These are phyloP conservation scores for Sinapis alba DNA, from an alignment of 441 rosid species.

Conservation along the genomic window DNA sequence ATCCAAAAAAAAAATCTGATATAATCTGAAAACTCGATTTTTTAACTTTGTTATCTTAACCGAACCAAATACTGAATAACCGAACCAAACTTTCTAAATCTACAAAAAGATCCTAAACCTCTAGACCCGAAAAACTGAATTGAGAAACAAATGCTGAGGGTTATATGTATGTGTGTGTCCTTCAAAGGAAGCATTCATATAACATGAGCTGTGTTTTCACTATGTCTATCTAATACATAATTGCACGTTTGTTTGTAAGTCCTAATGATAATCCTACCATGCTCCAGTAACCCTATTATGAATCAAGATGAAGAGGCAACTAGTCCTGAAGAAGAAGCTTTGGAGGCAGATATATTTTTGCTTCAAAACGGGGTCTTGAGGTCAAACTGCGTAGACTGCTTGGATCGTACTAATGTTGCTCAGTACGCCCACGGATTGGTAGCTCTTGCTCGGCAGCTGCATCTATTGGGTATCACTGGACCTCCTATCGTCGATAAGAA, in stretches of 20 bases:
- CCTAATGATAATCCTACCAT: constrained; percentile 23
- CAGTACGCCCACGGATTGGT: constrained; percentile 71
- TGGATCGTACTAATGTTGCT: constrained; percentile 79
- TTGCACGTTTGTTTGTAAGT: constrained; percentile 27
- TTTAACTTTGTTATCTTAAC: no score
- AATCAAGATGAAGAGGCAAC: constrained; percentile 32
- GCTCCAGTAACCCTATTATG: constrained; percentile 30
- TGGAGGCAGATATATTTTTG: constrained; percentile 30
- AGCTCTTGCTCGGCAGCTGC: constrained; percentile 61
- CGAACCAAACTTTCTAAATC: no score
- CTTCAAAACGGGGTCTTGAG: constrained; percentile 67
- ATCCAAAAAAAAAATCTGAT: no score
- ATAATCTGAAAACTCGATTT: no score
- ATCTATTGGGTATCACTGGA: constrained; percentile 50
- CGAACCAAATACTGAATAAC: no score
- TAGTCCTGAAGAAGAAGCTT: constrained; percentile 20
- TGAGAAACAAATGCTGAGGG: no score
- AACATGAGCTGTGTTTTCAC: constrained; percentile 47
- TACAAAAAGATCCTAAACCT: no score
- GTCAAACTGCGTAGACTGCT: constrained; percentile 75
- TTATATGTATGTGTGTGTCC: constrained; percentile 9
- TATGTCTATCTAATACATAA: constrained; percentile 24
- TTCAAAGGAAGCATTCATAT: background rate
- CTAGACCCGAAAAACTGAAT: no score
- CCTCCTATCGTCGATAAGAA: constrained; percentile 54